A percentile compares a stretch with the other conserved stretches of the same genome.
phyloP scores from a whole-genome alignment of 352 stramenopile species.

The Phytophthora lateralis region DNA sequence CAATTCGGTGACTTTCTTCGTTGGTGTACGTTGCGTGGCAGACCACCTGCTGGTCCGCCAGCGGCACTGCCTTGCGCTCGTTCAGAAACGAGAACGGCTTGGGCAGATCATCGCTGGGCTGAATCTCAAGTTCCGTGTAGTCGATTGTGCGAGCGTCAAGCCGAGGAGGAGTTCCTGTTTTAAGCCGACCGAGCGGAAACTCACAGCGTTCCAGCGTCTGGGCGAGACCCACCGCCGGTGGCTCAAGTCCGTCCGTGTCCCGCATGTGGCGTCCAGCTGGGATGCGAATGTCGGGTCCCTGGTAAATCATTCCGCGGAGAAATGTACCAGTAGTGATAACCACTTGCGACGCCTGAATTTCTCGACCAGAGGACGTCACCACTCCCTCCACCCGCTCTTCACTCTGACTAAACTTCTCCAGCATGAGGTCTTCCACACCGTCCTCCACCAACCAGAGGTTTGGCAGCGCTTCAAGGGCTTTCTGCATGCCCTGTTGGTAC shows the following conservation, averaged over 20 bases:
- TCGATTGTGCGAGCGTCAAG: conserved; percentile 96
- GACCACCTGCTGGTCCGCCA: conserved; percentile 80
- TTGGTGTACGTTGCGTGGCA: conserved; percentile 98
- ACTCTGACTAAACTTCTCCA: conserved; percentile 42
- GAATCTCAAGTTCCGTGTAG: conserved; percentile 90
- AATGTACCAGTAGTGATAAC: conserved; percentile 99
- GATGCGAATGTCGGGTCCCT: conserved; percentile 91
- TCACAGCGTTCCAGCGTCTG: conserved; percentile 92
- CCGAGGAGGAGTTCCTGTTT: conserved; percentile 97
- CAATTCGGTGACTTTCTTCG: conserved; percentile 94
- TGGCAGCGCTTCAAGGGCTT: conserved; percentile 58
- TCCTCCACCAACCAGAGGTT: conserved; percentile 95
- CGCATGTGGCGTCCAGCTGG: conserved; percentile 94
- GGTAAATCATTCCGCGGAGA: conserved; percentile 95
- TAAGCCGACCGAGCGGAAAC: conserved; percentile 95
- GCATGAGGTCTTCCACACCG: conserved; percentile 95
- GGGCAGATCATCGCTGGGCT: conserved; percentile 93
- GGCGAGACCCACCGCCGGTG: conserved; percentile 94
- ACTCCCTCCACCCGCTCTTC: conserved; percentile 67
- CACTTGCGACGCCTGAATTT: conserved; percentile 63
- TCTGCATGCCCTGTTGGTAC: conserved; percentile 96
- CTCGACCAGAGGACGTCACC: conserved; percentile 56
- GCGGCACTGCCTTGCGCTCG: conserved; percentile 65
- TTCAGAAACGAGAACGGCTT: conserved; percentile 96
- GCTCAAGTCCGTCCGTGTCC: conserved; percentile 87